Evolutionary conservation across 2,329 filamentous ascomycete genomes (phyloP), one percentile per base, ranked within the genome.

Genomic region (Fusarium hainanense): DNA sequence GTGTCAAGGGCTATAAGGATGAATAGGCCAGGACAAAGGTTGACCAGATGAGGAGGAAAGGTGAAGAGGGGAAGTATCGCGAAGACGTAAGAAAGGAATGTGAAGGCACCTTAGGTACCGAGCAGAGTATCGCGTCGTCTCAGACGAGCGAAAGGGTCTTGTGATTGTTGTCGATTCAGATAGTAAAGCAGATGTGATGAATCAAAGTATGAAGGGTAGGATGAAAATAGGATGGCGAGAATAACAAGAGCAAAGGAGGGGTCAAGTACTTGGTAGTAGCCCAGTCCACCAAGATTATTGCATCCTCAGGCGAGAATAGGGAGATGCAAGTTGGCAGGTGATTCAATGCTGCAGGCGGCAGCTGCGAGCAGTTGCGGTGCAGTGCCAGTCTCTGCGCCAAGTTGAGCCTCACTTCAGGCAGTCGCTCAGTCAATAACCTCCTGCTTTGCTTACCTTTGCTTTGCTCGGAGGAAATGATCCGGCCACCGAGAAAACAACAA

Each of bases 291-390:
- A 54, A 37, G 34, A 30, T 42, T 63, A 61, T 68, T 71, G 61
- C 58, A 59, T 57, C 61, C 68, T 71, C 54, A 73, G 64, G 71
- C 61, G 63, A 75, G 52, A 68, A 72, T 46, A 52, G 23, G 41
- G n/a, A 61, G 48, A 58, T 61, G 54, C 30, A 54, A 43, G 37
- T 42, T 57, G 43, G 68, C 65, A 65, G 58, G 71, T 49, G 59
- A 67, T 54, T 62, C 55, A 54, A 49, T 44, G 60, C 18, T 64
- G 66, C 49, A 63, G 63, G 61, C 21, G 64, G 72, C 72, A 74
- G 72, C 50, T 72, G 69, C 69, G 63, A 74, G 59, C 57, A 63
- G 59, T 63, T 59, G 59, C 58, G 58, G 59, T 58, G 61, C 58
- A 62, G 57, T 64, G 59, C 40, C 30, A 55, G 37, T 34, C 47